Evolutionary conservation across 305 asterid species (phyloP).

Genomic region (Fraxinus velutina): DNA sequence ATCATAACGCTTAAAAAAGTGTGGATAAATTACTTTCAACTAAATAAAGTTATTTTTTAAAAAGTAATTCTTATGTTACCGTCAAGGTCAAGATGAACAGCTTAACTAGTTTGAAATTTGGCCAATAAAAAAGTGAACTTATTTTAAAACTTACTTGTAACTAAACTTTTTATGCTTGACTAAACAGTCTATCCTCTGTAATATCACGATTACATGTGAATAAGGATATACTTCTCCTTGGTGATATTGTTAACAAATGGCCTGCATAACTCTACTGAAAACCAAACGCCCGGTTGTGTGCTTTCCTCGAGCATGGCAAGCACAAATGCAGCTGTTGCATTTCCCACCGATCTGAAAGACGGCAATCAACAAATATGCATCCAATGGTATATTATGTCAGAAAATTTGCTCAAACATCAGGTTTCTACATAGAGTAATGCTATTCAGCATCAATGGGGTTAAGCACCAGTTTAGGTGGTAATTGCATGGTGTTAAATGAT

Average conservation of each 20-base stretch:
- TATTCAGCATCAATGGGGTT: neutral
- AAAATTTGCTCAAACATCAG: neutral
- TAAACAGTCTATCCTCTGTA: neutral
- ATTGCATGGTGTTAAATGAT: neutral
- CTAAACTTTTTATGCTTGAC: neutral
- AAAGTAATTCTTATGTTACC: neutral
- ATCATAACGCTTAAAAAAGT: conserved; percentile 32
- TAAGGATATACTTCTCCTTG: neutral
- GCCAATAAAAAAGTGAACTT: neutral
- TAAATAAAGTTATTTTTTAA: neutral
- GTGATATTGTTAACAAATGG: neutral
- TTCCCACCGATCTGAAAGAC: conserved; percentile 65
- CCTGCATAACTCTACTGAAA: conserved; percentile 69
- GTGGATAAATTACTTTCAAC: neutral
- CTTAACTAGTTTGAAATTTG: neutral
- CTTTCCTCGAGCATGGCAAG: conserved; percentile 81
- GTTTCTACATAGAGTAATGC: neutral
- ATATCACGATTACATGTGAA: neutral
- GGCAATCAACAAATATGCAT: conserved; percentile 6
- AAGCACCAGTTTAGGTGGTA: neutral
- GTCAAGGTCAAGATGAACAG: neutral
- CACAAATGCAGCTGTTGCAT: conserved; percentile 60
- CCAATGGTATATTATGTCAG: neutral
- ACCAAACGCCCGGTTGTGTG: conserved; percentile 87
- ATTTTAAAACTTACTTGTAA: neutral